Base-by-base conservation (phyloP, 257 asterid species). In the Gentiana straminea region DNA sequence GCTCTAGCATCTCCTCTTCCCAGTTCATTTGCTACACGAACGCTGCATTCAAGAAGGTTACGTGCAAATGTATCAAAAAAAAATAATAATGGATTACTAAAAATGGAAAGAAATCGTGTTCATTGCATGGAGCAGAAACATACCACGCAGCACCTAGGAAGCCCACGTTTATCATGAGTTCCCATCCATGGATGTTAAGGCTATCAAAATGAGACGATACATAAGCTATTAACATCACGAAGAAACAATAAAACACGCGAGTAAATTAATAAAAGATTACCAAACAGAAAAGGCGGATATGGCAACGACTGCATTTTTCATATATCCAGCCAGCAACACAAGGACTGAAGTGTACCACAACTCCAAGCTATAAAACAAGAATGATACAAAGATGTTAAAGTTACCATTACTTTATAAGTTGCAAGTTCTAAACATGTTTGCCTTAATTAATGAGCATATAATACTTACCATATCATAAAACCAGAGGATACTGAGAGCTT, bases 261-360 rank as follows among this genome's bases (percentile, higher is more conserved):
- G 38, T 35, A 1, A 39, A 35, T 32, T 24, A 24, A 24, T 24
- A 57, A 11, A 5, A 33, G 75, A 41, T 75, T 68, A 81, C 97
- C 97, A 86, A 35, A 89, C 66, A 8, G 97, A 89, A 80, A 89
- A 89, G 66, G 97, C 95, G 3, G 95, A 78, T 49, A 89, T 86
- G 51, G 92, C 83, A 59, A 81, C 85, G 73, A 79, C 89, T 0
- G 97, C 97, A 52, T 89, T 73, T 70, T 79, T 78, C 95, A 83
- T 76, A 71, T 89, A 86, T 51, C 97, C 97, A 44, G 97, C 97
- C 54, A 80, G 76, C 67, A 89, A 70, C 24, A 89, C 94, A 12
- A 89, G 81, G 63, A 83, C 71, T 51, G 97, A 84, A 61, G 81
- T 68, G 83, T 89, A 89, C 97, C 97, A 89, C 54, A 86, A 9